Percentiles rank a stretch among this genome's conserved stretches.
Conservation (phyloP, 495 filamentous ascomycete genomes). For the Penicillium bialowiezense region DNA sequence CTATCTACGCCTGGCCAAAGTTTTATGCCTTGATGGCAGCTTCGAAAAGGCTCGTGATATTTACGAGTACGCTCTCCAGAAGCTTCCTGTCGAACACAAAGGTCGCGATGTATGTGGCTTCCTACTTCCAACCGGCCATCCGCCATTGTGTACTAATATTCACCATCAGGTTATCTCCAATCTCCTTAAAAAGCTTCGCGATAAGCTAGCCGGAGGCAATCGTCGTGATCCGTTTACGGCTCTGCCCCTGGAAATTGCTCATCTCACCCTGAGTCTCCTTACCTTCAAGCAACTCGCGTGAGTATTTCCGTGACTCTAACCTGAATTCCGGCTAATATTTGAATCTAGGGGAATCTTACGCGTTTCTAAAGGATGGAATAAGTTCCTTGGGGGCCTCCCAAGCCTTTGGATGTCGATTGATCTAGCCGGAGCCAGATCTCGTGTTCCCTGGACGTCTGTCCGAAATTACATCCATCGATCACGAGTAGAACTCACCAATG, state of each 20-base stretch:
- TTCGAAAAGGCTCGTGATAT: slow-evolving; percentile 53
- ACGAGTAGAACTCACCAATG: slow-evolving; percentile 36
- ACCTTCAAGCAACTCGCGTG: slow-evolving; percentile 51
- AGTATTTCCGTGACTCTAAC: slow-evolving; percentile 8
- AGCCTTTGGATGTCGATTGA: slow-evolving; percentile 53
- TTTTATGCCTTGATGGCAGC: slow-evolving; percentile 55
- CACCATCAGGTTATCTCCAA: slow-evolving; percentile 11
- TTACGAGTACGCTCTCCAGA: slow-evolving; percentile 58
- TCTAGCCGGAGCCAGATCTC: slow-evolving; percentile 39
- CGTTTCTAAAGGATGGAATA: slow-evolving; percentile 53
- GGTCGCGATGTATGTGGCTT: slow-evolving; percentile 41
- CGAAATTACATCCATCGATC: slow-evolving; percentile 43
- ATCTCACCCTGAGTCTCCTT: slow-evolving; percentile 43
- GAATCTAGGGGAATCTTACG: slow-evolving; percentile 41
- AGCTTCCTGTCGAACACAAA: slow-evolving; percentile 39
- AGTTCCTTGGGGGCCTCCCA: slow-evolving; percentile 40
- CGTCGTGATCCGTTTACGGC: slow-evolving; percentile 43
- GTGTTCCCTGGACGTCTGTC: slow-evolving; percentile 38
- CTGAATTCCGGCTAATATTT: background rate
- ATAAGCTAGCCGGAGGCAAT: slow-evolving; percentile 43
- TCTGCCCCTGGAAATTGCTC: slow-evolving; percentile 49
- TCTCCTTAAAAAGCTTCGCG: slow-evolving; percentile 41
- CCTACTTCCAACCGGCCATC: background rate
- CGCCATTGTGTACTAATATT: background rate
- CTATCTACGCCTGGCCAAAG: slow-evolving; percentile 63